phyloP scores from a whole-genome alignment of 2,329 filamentous ascomycete genomes.

The Lizonia empirigonia region DNA sequence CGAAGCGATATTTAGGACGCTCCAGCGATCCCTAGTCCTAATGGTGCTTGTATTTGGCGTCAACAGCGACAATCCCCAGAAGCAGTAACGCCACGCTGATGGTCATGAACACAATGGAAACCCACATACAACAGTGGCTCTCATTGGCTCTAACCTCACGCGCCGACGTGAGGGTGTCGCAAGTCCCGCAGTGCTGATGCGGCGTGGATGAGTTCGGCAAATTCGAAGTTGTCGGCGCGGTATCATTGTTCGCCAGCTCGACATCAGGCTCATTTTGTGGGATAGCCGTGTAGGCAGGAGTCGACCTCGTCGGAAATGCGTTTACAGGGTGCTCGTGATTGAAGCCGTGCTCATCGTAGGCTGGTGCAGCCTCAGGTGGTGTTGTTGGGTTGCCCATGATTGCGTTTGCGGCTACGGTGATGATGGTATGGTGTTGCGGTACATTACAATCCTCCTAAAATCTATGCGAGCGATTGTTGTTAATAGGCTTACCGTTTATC shows the following conservation, averaged over 20 bases:
- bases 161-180: conserved; percentile 11
- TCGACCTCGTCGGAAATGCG: not conserved
- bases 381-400: conserved; percentile 6
- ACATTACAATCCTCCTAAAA: not conserved
- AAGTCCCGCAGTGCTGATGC: conserved; percentile 12
- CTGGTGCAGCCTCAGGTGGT: conserved; percentile 3
- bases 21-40: too few relatives aligned
- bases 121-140: conserved; percentile 7
- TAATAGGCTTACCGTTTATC: not conserved
- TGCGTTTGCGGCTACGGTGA: not conserved
- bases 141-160: conserved; percentile 8
- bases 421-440: conserved; percentile 1
- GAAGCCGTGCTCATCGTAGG: conserved; percentile 9
- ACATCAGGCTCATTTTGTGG: conserved; percentile 7
- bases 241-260: conserved; percentile 7
- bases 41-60: conserved; percentile 2
- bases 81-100: not conserved
- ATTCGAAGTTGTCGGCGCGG: not conserved
- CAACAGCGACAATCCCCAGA: conserved; percentile 7
- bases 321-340: conserved; percentile 6
- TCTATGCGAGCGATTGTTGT: not conserved
- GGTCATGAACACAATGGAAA: conserved; percentile 3
- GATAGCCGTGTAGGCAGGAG: conserved; percentile 1
- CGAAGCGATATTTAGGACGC: too few relatives aligned
- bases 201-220: not conserved